A percentile compares a stretch with the other conserved stretches of the same genome.
phyloP scores from a whole-genome alignment of 306 rosid species.

The Vigna radiata region DNA sequence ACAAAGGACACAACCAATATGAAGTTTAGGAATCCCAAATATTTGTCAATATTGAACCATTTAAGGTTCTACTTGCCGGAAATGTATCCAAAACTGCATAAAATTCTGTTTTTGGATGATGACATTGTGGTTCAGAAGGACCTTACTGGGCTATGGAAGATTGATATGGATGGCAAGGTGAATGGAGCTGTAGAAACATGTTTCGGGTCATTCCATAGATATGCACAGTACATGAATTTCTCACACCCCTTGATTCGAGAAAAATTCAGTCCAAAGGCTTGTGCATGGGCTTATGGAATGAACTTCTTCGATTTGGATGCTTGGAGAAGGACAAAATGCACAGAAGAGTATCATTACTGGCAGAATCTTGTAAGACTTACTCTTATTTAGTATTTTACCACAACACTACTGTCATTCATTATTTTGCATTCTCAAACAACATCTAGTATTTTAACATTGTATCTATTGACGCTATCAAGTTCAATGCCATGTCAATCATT shows the following conservation, averaged over 20 bases:
- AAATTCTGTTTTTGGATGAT: conserved; percentile 76
- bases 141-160: conserved; percentile 80
- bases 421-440: conserved; percentile 28
- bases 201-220: conserved; percentile 85
- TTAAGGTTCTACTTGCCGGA: conserved; percentile 86
- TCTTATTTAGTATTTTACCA: neutral
- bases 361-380: conserved; percentile 72
- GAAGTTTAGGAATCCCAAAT: conserved; percentile 91
- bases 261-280: conserved; percentile 77
- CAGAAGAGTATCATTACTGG: conserved; percentile 88
- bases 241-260: conserved; percentile 84
- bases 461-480: neutral
- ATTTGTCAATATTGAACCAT: conserved; percentile 79
- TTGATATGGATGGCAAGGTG: conserved; percentile 92
- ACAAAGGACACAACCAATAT: conserved; percentile 82
- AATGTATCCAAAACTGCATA: conserved; percentile 81
- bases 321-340: conserved; percentile 84
- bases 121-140: conserved; percentile 87
- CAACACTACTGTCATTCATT: neutral
- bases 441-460: conserved; percentile 8
- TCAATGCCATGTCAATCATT: neutral
- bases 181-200: conserved; percentile 91
- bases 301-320: conserved; percentile 90
- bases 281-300: conserved; percentile 96
- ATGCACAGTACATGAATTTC: conserved; percentile 89